Base-by-base conservation (phyloP, 768 basidiomycete genomes). In the Russula sp. region DNA sequence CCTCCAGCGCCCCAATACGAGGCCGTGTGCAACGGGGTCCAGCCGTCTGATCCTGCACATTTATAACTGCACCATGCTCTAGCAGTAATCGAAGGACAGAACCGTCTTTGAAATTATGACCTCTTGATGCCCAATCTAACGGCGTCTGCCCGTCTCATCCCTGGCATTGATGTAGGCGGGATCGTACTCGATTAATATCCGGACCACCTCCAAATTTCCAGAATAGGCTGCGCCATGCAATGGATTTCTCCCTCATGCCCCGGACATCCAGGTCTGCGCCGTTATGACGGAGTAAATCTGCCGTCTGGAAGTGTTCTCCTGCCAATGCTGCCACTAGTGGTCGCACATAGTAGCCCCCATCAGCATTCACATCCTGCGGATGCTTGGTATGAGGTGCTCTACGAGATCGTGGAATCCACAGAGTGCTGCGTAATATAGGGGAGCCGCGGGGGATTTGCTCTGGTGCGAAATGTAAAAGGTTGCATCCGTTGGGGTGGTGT, bases 301-400 rank as follows among this genome's bases (percentile, higher is more conserved):
- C 52, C 20, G 32, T 10, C 20, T 53, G 20, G 32, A 53, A 34
- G 52, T 53, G 32, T 18, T 11, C 14, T n/a, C 20, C 10, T 34
- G 52, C 28, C 38, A 56, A 36, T 24, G 54, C 54, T 16, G 54
- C 54, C 22, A 40, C 38, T 9, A 20, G 2, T 57, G 56, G 56
- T 20, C 26, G 20, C 18, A 26, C 4, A 18, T n/a, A 44, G 5
- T 5, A 14, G 14, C 56, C 56, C 5, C 56, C 56, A 28, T 2
- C 1, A n/a, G 56, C 40, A 18, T 57, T 30, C 13, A 44, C 56
- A 2, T 57, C 14, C 56, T 11, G 8, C 1, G 18, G 40, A 6
- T 40, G 6, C 18, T 42, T 44, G 40, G 30, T 20, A 44, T 20
- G 2, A 57, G 40, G 40, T 30, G 40, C 11, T 42, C 26, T 5